Conservation (phyloP, 1,284 basidiomycete species). For the Caloboletus firmus region DNA sequence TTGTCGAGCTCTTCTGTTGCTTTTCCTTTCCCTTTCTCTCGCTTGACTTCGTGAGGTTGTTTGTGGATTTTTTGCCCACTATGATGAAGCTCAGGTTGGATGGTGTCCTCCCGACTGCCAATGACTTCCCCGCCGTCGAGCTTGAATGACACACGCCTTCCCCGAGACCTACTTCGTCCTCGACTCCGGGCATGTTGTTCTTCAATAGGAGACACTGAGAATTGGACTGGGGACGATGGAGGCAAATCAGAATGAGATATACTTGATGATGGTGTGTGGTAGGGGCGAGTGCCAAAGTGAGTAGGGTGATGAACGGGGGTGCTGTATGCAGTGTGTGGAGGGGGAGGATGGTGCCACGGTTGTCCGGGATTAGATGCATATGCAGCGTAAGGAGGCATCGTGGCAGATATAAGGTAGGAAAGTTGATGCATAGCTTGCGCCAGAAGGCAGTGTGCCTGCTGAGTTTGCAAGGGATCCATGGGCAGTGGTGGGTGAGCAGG, state of each 20-base stretch:
- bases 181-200: conserved; percentile 16
- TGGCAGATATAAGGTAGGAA: conserved; percentile 32
- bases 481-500: conserved; percentile 17
- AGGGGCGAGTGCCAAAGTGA: conserved; percentile 7
- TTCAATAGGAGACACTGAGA: conserved; percentile 21
- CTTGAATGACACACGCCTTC: conserved; percentile 34
- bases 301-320: conserved; percentile 18
- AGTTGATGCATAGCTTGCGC: conserved; percentile 36
- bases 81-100: conserved; percentile 5
- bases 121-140: conserved; percentile 18
- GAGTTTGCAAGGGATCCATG: conserved; percentile 31
- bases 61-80: conserved; percentile 12
- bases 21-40: conserved; percentile 18
- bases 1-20: background rate
- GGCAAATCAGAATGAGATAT: conserved; percentile 17
- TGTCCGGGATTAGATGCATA: conserved; percentile 20
- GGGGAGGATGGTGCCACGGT: conserved; percentile 19
- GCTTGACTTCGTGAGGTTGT: conserved; percentile 12
- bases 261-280: conserved; percentile 28
- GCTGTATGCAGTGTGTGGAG: conserved; percentile 8
- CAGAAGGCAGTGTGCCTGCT: conserved; percentile 34
- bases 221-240: conserved; percentile 26
- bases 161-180: conserved; percentile 27
- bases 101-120: conserved; percentile 4
- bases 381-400: conserved; percentile 28